Conservation (phyloP, 306 rosid genomes). For the Prinsepia uniflora region DNA sequence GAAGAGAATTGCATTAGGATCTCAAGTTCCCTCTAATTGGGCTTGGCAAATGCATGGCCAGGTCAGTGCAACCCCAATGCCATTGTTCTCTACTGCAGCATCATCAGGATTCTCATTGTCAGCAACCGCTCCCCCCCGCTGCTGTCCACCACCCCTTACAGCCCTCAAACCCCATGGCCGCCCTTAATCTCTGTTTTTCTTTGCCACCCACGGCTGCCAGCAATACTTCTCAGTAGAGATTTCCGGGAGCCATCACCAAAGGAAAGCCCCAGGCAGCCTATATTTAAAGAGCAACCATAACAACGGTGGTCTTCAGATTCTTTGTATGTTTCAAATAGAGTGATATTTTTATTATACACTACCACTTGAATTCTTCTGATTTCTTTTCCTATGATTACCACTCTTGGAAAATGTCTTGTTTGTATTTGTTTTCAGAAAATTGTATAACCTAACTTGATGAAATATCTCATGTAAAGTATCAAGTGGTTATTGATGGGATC, state of each 20-base stretch:
- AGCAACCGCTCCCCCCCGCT: constrained; percentile 54
- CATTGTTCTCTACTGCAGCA: constrained; percentile 95
- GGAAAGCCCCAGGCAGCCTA: constrained; percentile 26
- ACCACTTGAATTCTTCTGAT: constrained; percentile 31
- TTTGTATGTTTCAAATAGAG: constrained; percentile 37
- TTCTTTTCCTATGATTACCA: constrained; percentile 21
- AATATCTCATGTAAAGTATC: not conserved
- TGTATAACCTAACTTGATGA: not conserved
- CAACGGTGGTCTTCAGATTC: constrained; percentile 26
- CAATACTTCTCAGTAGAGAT: constrained; percentile 39
- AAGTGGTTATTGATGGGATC: not conserved
- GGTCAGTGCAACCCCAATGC: constrained; percentile 54
- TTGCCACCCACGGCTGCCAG: constrained; percentile 37
- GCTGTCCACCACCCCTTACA: constrained; percentile 46
- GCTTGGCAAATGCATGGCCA: constrained; percentile 72
- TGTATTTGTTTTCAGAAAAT: constrained; percentile 10
- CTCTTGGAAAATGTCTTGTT: constrained; percentile 12
- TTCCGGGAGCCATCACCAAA: constrained; percentile 30
- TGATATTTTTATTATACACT: constrained; percentile 32
- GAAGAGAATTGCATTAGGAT: constrained; percentile 56
- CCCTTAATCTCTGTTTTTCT: constrained; percentile 55
- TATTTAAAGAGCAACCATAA: constrained; percentile 12
- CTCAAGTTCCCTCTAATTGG: constrained; percentile 62
- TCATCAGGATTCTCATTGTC: constrained; percentile 99
- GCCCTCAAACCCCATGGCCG: constrained; percentile 38